phyloP scores from a whole-genome alignment of 345 rosid species.

The Orychophragmus violaceus region DNA sequence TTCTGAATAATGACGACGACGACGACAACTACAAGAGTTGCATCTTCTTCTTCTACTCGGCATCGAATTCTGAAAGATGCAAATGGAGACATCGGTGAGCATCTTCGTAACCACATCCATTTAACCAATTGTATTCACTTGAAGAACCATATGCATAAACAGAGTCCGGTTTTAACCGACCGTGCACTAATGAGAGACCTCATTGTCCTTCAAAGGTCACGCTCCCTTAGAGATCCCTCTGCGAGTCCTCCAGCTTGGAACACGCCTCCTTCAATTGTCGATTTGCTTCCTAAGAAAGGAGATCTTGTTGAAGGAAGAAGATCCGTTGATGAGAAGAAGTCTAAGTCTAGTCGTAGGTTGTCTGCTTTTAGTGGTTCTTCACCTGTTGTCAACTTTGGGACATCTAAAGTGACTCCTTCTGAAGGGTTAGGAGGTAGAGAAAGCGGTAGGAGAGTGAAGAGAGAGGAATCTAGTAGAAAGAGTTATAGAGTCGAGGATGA shows the following conservation, averaged over 20 bases:
- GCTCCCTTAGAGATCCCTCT: slow-evolving; percentile 89
- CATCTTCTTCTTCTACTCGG: slow-evolving; percentile 33
- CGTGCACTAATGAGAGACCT: slow-evolving; percentile 88
- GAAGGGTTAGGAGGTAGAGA: slow-evolving; percentile 40
- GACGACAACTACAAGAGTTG: slow-evolving; percentile 47
- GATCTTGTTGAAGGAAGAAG: slow-evolving; percentile 46
- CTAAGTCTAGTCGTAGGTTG: slow-evolving; percentile 52
- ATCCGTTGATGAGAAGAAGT: slow-evolving; percentile 47
- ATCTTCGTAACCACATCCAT: slow-evolving; percentile 92
- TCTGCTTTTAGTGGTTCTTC: slow-evolving; percentile 66
- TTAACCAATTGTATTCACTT: slow-evolving; percentile 93
- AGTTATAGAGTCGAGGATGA: slow-evolving; percentile 40
- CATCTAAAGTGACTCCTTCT: slow-evolving; percentile 55
- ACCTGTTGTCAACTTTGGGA: slow-evolving; percentile 41
- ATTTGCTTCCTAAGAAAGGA: slow-evolving; percentile 64
- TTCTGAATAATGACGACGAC: slow-evolving; percentile 50
- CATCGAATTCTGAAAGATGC: slow-evolving; percentile 83
- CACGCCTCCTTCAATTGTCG: slow-evolving; percentile 58
- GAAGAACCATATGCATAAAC: slow-evolving; percentile 98
- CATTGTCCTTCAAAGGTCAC: slow-evolving; percentile 78
- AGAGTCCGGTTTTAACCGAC: slow-evolving; percentile 71
- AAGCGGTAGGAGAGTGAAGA: slow-evolving; percentile 54
- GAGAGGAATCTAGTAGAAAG: slow-evolving; percentile 58
- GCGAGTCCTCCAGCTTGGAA: slow-evolving; percentile 90
- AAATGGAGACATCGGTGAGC: slow-evolving; percentile 87